These are phyloP conservation scores for Echium plantagineum DNA, from an alignment of 257 asterid species.

Conservation along the genomic window DNA sequence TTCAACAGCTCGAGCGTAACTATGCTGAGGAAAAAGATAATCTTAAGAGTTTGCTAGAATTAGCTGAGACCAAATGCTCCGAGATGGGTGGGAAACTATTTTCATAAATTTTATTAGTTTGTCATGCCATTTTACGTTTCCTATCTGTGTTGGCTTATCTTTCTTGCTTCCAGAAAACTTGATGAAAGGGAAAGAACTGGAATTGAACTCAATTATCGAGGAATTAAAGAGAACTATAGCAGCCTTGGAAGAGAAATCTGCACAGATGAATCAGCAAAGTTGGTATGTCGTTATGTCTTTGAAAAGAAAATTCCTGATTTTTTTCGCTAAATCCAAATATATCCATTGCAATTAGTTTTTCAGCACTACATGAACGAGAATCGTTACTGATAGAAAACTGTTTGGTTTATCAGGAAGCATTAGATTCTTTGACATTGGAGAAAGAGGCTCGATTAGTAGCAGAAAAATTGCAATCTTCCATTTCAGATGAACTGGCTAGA, in stretches of 20 bases:
- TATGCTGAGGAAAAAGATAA: constrained; percentile 37
- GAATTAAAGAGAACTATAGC: constrained; percentile 57
- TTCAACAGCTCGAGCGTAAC: constrained; percentile 50
- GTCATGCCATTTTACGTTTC: neutral
- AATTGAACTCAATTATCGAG: constrained; percentile 59
- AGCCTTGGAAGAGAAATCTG: constrained; percentile 49
- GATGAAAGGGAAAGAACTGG: constrained; percentile 73
- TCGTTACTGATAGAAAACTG: neutral
- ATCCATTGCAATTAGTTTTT: neutral
- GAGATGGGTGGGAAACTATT: constrained; percentile 13
- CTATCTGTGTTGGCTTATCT: neutral
- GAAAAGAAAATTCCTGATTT: too few relatives aligned
- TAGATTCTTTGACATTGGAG: constrained; percentile 55
- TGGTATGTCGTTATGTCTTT: constrained; percentile 26
- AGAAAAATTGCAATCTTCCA: constrained; percentile 63
- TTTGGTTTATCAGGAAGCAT: constrained; percentile 42
- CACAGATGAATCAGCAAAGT: constrained; percentile 61
- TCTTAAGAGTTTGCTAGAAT: constrained; percentile 33
- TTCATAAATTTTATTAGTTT: neutral
- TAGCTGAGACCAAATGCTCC: constrained; percentile 34
- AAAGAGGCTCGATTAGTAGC: constrained; percentile 51
- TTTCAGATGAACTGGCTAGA: constrained; percentile 64
- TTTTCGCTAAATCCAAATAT: neutral
- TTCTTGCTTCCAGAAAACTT: constrained; percentile 32
- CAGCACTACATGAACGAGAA: neutral